phyloP scores from a whole-genome alignment of 225 moss, liverwort and hornwort genomes.

The Marchantia paleacea region DNA sequence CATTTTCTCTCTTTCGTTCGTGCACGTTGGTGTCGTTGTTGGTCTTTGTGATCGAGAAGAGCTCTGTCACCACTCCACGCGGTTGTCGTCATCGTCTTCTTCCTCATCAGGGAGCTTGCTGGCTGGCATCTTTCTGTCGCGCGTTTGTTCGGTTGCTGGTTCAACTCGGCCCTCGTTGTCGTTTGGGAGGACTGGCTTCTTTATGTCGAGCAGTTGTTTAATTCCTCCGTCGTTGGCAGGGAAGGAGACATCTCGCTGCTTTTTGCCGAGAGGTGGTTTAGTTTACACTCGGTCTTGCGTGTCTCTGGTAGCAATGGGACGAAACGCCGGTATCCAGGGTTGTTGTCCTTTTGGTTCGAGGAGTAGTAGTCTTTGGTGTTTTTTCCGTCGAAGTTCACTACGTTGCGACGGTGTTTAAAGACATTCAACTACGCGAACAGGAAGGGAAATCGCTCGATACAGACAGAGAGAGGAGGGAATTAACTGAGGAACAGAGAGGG shows the following conservation, averaged over 20 bases:
- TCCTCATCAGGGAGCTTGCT: no score
- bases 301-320: background rate
- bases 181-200: background rate
- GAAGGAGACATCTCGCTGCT: background rate
- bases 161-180: background rate
- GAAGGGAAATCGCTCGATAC: no score
- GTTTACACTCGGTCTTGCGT: background rate
- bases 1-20: background rate
- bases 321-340: background rate
- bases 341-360: background rate
- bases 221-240: no score
- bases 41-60: no score
- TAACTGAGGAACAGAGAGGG: constrained; percentile 16
- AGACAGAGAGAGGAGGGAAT: background rate
- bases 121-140: background rate
- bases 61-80: background rate
- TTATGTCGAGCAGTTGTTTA: background rate
- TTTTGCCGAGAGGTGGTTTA: background rate
- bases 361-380: background rate
- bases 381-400: background rate
- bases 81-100: background rate
- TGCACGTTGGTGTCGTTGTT: no score
- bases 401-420: background rate
- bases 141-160: background rate
- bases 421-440: background rate